Percentiles rank a stretch among this genome's conserved stretches.
Evolutionary conservation across 225 moss, liverwort and hornwort genomes (phyloP).

Genomic region (Neckera pumila): DNA sequence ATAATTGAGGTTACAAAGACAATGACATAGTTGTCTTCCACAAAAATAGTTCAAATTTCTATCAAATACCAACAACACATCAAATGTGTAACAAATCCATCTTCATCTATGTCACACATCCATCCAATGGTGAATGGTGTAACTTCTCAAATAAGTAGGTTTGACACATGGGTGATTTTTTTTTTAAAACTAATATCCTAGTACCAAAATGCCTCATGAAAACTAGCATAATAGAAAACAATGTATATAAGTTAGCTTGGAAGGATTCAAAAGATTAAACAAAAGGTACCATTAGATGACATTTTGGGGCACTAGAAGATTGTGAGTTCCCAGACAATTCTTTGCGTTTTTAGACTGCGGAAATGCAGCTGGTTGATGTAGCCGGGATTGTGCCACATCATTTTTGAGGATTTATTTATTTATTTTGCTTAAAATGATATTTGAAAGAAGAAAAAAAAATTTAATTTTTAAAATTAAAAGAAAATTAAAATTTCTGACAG

Average conservation of each 20-base stretch:
- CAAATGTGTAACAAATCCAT: neutral
- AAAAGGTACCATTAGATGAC: too few species aligned
- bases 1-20: neutral
- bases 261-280: neutral
- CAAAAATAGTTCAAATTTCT: neutral
- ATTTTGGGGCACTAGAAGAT: too few species aligned
- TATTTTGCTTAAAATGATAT: too few species aligned
- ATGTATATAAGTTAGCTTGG: neutral
- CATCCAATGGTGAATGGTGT: neutral
- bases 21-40: neutral
- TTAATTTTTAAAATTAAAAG: too few species aligned
- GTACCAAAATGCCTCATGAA: neutral
- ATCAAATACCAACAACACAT: neutral
- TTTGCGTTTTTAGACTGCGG: too few species aligned
- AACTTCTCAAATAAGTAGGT: neutral
- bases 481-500: too few species aligned
- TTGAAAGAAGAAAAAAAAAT: too few species aligned
- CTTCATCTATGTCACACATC: neutral
- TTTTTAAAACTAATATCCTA: neutral
- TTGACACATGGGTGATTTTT: accelerated
- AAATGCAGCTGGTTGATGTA: too few species aligned
- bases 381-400: too few species aligned
- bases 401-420: too few species aligned
- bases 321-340: too few species aligned
- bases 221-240: neutral